phyloP scores from a whole-genome alignment of 192 early-diverging fungal species.

The Coemansia sp. region DNA sequence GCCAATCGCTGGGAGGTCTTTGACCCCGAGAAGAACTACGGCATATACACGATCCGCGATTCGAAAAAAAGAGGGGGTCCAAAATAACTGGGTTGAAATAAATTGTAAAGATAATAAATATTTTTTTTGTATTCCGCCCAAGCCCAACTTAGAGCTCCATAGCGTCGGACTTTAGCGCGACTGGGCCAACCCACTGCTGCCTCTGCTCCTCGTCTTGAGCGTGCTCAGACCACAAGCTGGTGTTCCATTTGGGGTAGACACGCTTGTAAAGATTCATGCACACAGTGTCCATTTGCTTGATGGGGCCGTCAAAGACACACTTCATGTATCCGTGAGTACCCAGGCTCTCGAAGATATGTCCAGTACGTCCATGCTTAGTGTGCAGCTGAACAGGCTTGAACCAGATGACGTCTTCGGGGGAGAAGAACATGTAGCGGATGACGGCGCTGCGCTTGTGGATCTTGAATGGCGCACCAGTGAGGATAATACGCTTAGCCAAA shows the following conservation, averaged over 20 bases:
- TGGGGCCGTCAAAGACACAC: conserved; percentile 84
- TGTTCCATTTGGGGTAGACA: conserved; percentile 96
- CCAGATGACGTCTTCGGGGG: conserved; percentile 89
- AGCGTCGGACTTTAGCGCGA: neutral
- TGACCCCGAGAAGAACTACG: conserved; percentile 77
- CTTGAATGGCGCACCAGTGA: conserved; percentile 96
- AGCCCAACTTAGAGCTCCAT: conserved; percentile 32
- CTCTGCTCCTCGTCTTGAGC: conserved; percentile 21
- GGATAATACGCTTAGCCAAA: conserved; percentile 90
- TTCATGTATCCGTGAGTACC: conserved; percentile 99
- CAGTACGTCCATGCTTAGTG: conserved; percentile 89
- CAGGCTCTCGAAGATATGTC: conserved; percentile 91
- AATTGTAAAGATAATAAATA: neutral
- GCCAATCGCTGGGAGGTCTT: conserved; percentile 92
- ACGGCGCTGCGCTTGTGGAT: conserved; percentile 91
- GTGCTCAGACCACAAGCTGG: conserved; percentile 56
- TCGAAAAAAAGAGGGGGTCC: too few relatives aligned
- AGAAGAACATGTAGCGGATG: conserved; percentile 97
- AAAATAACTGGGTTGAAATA: neutral
- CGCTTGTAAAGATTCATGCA: conserved; percentile 98
- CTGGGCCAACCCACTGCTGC: conserved; percentile 33
- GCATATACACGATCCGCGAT: conserved; percentile 48
- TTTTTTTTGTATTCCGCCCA: neutral
- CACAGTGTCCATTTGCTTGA: conserved; percentile 93
- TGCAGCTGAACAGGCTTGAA: conserved; percentile 94